Conservation (phyloP, 108 stramenopile genomes). For the Fistulifera pelliculosa region DNA sequence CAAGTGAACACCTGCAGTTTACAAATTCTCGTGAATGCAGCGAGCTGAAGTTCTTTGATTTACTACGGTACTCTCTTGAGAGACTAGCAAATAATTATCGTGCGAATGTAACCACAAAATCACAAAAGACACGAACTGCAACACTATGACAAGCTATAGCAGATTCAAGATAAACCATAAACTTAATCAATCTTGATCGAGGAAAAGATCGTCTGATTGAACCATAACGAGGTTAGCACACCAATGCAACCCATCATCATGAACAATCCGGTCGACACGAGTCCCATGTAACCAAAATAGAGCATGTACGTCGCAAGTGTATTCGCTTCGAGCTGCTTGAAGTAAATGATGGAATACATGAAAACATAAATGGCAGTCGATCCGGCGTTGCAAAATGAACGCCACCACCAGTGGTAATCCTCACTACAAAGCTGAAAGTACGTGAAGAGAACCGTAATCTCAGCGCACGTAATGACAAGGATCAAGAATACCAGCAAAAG, state of each 20-base stretch:
- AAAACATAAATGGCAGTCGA: conserved; percentile 94
- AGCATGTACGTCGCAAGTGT: conserved; percentile 86
- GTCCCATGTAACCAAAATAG: conserved; percentile 98
- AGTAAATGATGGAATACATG: conserved; percentile 91
- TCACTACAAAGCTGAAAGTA: conserved; percentile 99
- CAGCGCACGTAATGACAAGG: conserved; percentile 91
- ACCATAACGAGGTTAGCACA: conserved; percentile 80
- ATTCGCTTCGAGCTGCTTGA: conserved; percentile 80
- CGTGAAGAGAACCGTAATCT: conserved; percentile 93
- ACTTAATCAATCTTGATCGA: conserved; percentile 94
- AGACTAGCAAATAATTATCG: no score
- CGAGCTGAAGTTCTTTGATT: no score
- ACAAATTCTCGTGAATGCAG: no score
- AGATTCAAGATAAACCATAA: no score
- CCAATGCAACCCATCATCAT: conserved; percentile 95
- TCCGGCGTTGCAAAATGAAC: conserved; percentile 85
- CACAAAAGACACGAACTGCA: no score
- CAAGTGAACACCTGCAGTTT: no score
- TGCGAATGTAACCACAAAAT: no score
- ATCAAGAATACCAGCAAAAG: conserved; percentile 91
- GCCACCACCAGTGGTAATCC: conserved; percentile 99
- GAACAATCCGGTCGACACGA: conserved; percentile 83
- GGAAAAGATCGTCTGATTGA: conserved; percentile 92
- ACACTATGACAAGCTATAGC: no score
- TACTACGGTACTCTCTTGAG: no score